Conservation (phyloP, 768 basidiomycete species). For the Antrodiella citrinella region DNA sequence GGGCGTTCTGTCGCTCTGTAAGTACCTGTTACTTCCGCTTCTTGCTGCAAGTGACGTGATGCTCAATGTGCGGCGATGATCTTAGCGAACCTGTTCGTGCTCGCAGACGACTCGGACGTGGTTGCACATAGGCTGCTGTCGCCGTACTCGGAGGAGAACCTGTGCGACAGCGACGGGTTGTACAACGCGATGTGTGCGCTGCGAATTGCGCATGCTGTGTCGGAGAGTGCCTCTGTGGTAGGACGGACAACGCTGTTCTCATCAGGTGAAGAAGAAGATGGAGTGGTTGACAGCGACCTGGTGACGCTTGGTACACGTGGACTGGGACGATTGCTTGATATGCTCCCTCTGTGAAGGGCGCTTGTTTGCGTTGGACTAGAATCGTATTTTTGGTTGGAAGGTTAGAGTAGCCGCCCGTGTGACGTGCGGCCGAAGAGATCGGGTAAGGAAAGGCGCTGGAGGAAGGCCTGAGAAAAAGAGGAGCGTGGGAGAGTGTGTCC, state of each 20-base stretch:
- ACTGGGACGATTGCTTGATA: constrained; percentile 16
- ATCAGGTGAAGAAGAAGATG: constrained; percentile 5
- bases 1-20: constrained; percentile 39
- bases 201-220: constrained; percentile 25
- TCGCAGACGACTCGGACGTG: neutral
- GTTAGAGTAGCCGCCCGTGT: too few species aligned
- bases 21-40: constrained; percentile 13
- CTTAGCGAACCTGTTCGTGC: neutral
- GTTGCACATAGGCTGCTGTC: constrained; percentile 21
- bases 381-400: too few species aligned
- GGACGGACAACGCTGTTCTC: constrained; percentile 1
- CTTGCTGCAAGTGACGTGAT: constrained; percentile 1
- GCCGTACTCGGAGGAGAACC: constrained; percentile 26
- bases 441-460: neutral
- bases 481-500: neutral
- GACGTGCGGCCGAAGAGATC: neutral
- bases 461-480: neutral
- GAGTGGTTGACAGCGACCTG: constrained; percentile 7
- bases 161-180: constrained; percentile 28
- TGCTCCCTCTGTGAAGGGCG: constrained; percentile 4
- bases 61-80: neutral
- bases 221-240: constrained; percentile 8
- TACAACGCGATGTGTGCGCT: constrained; percentile 25
- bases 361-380: neutral
- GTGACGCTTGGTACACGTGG: constrained; percentile 16